Evolutionary conservation across 139 green algal genomes (phyloP), one percentile per base, ranked within the genome.

Genomic region (Trebouxia sp.): DNA sequence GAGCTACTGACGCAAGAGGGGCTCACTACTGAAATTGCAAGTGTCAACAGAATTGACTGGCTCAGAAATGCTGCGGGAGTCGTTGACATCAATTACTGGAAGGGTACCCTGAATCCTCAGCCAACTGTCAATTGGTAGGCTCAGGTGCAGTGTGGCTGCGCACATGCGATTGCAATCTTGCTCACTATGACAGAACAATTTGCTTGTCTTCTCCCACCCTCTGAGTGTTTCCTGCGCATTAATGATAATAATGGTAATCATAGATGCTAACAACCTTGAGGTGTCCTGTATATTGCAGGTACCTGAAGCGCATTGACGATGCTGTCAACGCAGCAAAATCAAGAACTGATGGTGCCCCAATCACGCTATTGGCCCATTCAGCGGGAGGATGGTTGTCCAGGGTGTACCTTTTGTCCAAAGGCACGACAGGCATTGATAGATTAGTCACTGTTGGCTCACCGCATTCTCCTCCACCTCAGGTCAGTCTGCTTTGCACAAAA

Each of bases 101-200:
- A 76, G 35, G 96, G 96, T 8, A 96, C 89, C 1, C 87, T 99
- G 4, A 89, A 92, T 75, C 96, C 96, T 7, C 82, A 96, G 39
- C 95, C 95, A 26, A 94, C 94, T 7, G 94, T 99, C 3, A 90
- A 98, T 87, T 99, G 96, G 94, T 95, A 48, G n/a, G n/a, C n/a
- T n/a, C n/a, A n/a, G n/a, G n/a, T n/a, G n/a, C n/a, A n/a, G n/a
- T n/a, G n/a, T n/a, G n/a, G n/a, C n/a, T n/a, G n/a, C n/a, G n/a
- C n/a, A n/a, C n/a, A n/a, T n/a, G n/a, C n/a, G n/a, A n/a, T n/a
- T n/a, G n/a, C n/a, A n/a, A n/a, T n/a, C n/a, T n/a, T n/a, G n/a
- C n/a, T n/a, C n/a, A n/a, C n/a, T n/a, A n/a, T n/a, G n/a, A n/a
- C n/a, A n/a, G n/a, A n/a, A n/a, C n/a, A n/a, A n/a, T n/a, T n/a